These are phyloP conservation scores for Myxozyma monticola DNA, from an alignment of 805 yeast genomes.

Conservation along the genomic window DNA sequence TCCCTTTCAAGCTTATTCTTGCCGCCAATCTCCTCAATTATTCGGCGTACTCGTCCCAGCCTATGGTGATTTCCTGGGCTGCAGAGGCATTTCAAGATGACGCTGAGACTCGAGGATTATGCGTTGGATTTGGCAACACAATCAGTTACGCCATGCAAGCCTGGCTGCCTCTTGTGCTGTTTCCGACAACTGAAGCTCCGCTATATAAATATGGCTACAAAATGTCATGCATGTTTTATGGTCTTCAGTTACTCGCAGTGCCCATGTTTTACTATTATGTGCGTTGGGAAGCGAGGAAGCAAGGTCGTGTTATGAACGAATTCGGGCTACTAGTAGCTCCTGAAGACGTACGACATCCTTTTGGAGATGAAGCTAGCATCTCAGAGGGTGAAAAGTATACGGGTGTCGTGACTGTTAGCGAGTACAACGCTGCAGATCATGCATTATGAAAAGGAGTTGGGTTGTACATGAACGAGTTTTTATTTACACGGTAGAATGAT, in stretches of 20 bases:
- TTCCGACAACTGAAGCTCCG: constrained; percentile 40
- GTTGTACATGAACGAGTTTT: too few species aligned
- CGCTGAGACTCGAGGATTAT: constrained; percentile 41
- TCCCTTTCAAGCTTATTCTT: constrained; percentile 57
- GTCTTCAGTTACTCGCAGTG: constrained; percentile 4
- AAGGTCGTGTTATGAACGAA: constrained; percentile 11
- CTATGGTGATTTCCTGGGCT: constrained; percentile 59
- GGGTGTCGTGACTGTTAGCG: too few species aligned
- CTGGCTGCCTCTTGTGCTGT: constrained; percentile 46
- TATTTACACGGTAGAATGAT: too few species aligned
- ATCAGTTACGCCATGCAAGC: constrained; percentile 40
- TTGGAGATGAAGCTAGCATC: too few species aligned
- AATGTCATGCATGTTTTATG: constrained; percentile 9
- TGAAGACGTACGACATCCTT: constrained; percentile 9
- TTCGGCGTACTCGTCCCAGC: constrained; percentile 61
- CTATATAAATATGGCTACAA: constrained; percentile 34
- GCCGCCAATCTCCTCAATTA: constrained; percentile 58
- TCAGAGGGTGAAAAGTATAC: too few species aligned
- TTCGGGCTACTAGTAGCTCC: constrained; percentile 11
- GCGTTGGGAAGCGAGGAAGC: constrained; percentile 7
- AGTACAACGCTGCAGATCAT: too few species aligned
- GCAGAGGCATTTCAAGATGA: constrained; percentile 58
- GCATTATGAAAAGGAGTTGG: too few species aligned
- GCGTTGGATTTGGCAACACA: constrained; percentile 38
- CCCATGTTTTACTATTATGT: constrained; percentile 12